Conservation (phyloP, 352 stramenopile genomes). For the Plasmopara viticola region DNA sequence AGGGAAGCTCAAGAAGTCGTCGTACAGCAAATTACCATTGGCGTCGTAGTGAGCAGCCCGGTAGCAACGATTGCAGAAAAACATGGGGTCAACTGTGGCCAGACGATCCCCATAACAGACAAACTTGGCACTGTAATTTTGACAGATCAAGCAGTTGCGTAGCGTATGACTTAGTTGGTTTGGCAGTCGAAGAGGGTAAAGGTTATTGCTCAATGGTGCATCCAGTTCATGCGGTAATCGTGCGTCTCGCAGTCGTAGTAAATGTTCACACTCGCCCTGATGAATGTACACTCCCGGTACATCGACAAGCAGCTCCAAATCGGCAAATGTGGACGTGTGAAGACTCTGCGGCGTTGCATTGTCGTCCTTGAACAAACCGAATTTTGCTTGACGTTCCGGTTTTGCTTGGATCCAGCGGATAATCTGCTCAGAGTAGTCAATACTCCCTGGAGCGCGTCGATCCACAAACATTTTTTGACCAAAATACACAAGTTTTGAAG, state of each 20-base stretch:
- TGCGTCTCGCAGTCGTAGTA: conserved; percentile 58
- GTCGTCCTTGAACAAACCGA: conserved; percentile 8
- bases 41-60: conserved; percentile 52
- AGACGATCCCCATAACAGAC: conserved; percentile 74
- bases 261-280: conserved; percentile 71
- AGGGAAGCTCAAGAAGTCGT: conserved; percentile 66
- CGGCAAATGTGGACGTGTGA: conserved; percentile 41
- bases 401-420: conserved; percentile 45
- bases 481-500: conserved; percentile 61
- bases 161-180: conserved; percentile 39
- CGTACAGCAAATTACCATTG: conserved; percentile 48
- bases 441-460: conserved; percentile 21
- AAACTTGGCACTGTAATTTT: conserved; percentile 71
- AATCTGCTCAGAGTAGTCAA: conserved; percentile 58
- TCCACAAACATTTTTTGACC: conserved; percentile 56
- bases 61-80: conserved; percentile 74
- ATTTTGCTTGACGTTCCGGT: conserved; percentile 27
- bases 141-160: conserved; percentile 68
- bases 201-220: conserved; percentile 15
- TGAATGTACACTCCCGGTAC: conserved; percentile 63
- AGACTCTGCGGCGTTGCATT: conserved; percentile 17
- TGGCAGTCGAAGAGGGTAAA: conserved; percentile 60
- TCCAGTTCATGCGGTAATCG: conserved; percentile 53
- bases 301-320: conserved; percentile 51
- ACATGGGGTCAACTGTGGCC: conserved; percentile 61